Evolutionary conservation across 1,284 basidiomycete genomes (phyloP).

Genomic region (Abortiporus biennis): DNA sequence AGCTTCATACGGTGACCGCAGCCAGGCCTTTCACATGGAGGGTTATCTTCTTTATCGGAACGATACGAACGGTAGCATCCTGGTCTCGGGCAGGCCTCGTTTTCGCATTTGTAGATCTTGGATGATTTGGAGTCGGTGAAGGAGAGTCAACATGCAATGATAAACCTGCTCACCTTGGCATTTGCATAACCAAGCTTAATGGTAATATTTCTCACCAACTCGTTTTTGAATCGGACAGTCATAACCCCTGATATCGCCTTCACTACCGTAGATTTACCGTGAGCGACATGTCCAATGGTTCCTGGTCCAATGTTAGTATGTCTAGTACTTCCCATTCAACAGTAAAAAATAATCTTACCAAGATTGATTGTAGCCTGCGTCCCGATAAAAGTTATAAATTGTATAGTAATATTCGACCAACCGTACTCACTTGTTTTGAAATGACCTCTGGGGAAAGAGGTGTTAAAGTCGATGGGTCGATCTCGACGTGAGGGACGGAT

Average conservation of each 20-base stretch:
- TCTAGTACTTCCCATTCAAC: conserved; percentile 5
- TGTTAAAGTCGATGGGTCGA: conserved; percentile 80
- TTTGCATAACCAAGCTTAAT: conserved; percentile 99
- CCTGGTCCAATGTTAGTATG: conserved; percentile 38
- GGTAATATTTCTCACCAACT: conserved; percentile 96
- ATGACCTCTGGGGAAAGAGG: conserved; percentile 96
- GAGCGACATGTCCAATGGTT: conserved; percentile 95
- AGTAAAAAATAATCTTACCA: conserved; percentile 39
- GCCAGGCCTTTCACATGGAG: conserved; percentile 89
- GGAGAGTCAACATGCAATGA: conserved; percentile 9
- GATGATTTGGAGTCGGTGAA: conserved; percentile 1
- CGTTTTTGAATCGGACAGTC: conserved; percentile 99
- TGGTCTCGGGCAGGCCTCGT: conserved; percentile 87
- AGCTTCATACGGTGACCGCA: conserved; percentile 91
- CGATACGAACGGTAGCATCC: conserved; percentile 93
- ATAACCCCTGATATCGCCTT: conserved; percentile 99
- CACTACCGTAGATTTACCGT: conserved; percentile 98
- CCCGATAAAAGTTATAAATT: conserved; percentile 2
- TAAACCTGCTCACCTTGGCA: conserved; percentile 74
- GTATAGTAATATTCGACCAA: conserved; percentile 9
- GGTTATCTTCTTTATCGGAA: conserved; percentile 90
- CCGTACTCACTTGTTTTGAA: conserved; percentile 82
- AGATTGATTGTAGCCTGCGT: conserved; percentile 79
- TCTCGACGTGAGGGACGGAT: conserved; percentile 53
- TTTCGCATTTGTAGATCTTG: conserved; percentile 98